These are phyloP conservation scores for Isoetes taiwanensis DNA, from an alignment of 75 land plant genomes.

Conservation along the genomic window DNA sequence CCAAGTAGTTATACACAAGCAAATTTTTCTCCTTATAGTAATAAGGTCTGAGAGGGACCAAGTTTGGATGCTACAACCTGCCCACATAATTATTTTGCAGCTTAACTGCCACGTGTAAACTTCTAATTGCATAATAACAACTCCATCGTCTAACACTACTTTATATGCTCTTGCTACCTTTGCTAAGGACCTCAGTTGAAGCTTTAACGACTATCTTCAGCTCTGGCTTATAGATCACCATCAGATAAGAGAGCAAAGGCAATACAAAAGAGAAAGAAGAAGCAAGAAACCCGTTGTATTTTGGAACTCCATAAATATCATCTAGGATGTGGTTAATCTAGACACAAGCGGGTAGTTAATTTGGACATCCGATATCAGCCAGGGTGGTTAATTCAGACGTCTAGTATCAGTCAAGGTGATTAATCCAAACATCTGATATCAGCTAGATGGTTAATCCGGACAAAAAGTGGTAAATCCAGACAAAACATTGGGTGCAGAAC, in stretches of 20 bases:
- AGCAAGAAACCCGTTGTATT: neutral
- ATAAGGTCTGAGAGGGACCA: constrained; percentile 60
- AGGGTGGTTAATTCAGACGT: too few relatives aligned
- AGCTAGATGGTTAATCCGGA: too few relatives aligned
- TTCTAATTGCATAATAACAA: constrained; percentile 76
- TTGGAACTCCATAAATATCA: neutral
- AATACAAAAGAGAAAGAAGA: neutral
- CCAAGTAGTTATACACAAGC: constrained; percentile 69
- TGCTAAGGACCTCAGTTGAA: constrained; percentile 90
- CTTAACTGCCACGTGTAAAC: constrained; percentile 66
- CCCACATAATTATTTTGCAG: constrained; percentile 48
- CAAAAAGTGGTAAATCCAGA: too few relatives aligned
- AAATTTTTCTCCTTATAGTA: constrained; percentile 86
- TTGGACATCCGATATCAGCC: too few relatives aligned
- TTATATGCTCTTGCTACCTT: constrained; percentile 86
- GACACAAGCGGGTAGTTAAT: too few relatives aligned
- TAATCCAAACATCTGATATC: too few relatives aligned
- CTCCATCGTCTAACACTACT: constrained; percentile 78
- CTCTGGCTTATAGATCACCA: constrained; percentile 55
- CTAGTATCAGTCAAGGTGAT: too few relatives aligned
- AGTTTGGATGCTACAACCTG: constrained; percentile 47
- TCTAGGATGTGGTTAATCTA: too few relatives aligned
- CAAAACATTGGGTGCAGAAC: too few relatives aligned
- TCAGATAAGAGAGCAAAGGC: constrained; percentile 9
- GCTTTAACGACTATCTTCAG: constrained; percentile 47